Evolutionary conservation across 345 rosid species (phyloP).

Genomic region (Dipteronia dyeriana): DNA sequence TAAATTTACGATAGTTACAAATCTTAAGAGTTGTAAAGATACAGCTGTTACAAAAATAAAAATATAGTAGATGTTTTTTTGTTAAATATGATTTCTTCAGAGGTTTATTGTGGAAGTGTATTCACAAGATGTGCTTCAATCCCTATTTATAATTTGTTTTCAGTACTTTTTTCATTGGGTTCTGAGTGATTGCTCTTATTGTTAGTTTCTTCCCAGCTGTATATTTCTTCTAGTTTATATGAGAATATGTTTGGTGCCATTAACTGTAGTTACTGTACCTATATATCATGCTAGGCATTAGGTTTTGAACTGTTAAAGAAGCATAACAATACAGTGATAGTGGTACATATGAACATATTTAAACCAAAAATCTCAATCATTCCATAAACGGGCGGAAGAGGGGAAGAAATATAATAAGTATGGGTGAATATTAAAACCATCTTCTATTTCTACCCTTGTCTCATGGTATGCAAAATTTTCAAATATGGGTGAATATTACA

Average conservation of each 20-base stretch:
- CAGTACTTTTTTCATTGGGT: not conserved
- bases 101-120: not conserved
- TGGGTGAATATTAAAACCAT: not conserved
- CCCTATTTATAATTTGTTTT: not conserved
- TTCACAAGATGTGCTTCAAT: not conserved
- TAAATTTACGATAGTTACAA: not conserved
- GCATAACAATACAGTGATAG: not conserved
- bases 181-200: not conserved
- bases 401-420: not conserved
- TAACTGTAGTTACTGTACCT: not conserved
- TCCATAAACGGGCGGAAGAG: not conserved
- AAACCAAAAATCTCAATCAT: not conserved
- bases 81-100: not conserved
- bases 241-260: not conserved
- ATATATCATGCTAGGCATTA: not conserved
- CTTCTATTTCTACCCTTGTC: not conserved
- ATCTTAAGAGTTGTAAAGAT: not conserved
- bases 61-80: not conserved
- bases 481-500: not conserved
- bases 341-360: not conserved
- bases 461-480: not conserved
- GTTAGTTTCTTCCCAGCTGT: not conserved
- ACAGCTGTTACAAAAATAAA: not conserved
- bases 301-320: not conserved
- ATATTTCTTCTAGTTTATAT: not conserved